Base-by-base conservation (phyloP, 495 filamentous ascomycete species). In the Friedmanniomyces simplex region DNA sequence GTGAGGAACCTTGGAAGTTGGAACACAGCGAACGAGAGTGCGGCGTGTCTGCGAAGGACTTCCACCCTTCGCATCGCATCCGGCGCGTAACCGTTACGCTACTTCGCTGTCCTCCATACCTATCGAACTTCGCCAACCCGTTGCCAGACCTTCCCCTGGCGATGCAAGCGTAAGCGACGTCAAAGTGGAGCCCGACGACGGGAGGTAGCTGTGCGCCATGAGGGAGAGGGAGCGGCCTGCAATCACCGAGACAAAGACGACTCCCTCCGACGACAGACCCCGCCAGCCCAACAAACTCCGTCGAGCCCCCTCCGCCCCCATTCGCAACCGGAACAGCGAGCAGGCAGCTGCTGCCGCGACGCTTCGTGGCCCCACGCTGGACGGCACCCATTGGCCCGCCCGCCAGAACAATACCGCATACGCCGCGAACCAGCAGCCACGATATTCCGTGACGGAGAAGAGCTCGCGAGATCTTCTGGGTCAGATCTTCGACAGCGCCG, bases 401-500 rank as follows among this genome's bases (percentile, higher is more conserved):
- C 32, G 18, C 24, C 34, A 52, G 21, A 36, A 36, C 49, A 43
- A 20, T 26, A 32, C 32, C 28, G 53, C 51, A 3, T 25, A 54
- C 51, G 22, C 34, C 18, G 18, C 51, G 7, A 42, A 52, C 24
- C 55, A 48, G 14, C 54, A 62, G 26, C 39, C 63, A 0, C 60
- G 56, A 0, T 53, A 34, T 21, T 63, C 63, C 14, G 57, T 60
- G 12, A 60, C 55, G 20, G 57, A 63, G 20, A 62, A 62, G 55
- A 52, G 34, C 12, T 59, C 63, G 8, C 32, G 48, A 21, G 61
- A 61, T 37, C 53, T 64, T 13, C 58, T 66, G n/a, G 64, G 61
- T 1, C 50, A 52, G 24, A 36, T 50, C 6, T 66, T 64, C 61
- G 61, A 63, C 55, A 61, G 58, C 22, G 61, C 64, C 2, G 61